Percentiles rank a stretch among this genome's conserved stretches.
Conservation (phyloP, 2,329 filamentous ascomycete species). For the Diaporthe citrichinensis region DNA sequence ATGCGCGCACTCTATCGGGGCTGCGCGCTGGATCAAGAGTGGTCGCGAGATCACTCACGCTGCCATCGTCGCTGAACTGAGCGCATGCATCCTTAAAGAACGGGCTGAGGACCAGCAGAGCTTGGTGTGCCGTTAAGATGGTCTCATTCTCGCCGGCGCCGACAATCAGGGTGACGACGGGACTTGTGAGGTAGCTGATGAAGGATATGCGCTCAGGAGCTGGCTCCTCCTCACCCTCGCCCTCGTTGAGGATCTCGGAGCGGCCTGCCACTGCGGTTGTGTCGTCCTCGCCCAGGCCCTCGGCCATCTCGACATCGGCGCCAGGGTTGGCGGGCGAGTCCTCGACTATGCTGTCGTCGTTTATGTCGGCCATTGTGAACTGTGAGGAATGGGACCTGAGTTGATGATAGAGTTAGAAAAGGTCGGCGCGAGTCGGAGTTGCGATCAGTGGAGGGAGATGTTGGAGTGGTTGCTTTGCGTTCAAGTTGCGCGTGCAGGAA, state of each 20-base stretch:
- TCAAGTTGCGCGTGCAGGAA: not conserved
- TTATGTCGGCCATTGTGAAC: conserved; percentile 48
- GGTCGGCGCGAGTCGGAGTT: not conserved
- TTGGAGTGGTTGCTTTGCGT: not conserved
- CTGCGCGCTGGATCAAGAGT: not conserved
- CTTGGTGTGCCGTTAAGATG: conserved; percentile 84
- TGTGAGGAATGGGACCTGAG: conserved; percentile 35
- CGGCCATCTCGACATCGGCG: conserved; percentile 52
- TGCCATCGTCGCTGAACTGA: conserved; percentile 72
- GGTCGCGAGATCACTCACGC: conserved; percentile 61
- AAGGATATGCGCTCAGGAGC: conserved; percentile 58
- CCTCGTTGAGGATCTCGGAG: conserved; percentile 55
- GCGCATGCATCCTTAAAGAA: conserved; percentile 77
- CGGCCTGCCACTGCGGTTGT: conserved; percentile 32
- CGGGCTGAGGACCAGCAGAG: conserved; percentile 79
- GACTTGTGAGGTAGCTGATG: conserved; percentile 75
- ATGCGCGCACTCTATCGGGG: not conserved
- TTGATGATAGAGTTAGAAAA: not conserved
- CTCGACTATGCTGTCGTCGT: conserved; percentile 53
- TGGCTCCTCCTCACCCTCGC: conserved; percentile 51
- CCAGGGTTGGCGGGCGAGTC: conserved; percentile 48
- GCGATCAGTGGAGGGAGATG: not conserved
- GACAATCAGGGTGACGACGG: conserved; percentile 77
- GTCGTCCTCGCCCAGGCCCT: conserved; percentile 46
- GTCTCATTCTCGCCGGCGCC: conserved; percentile 72